Evolutionary conservation across 176 grass and related monocot genomes (phyloP).

Genomic region (Musa troglodytarum): DNA sequence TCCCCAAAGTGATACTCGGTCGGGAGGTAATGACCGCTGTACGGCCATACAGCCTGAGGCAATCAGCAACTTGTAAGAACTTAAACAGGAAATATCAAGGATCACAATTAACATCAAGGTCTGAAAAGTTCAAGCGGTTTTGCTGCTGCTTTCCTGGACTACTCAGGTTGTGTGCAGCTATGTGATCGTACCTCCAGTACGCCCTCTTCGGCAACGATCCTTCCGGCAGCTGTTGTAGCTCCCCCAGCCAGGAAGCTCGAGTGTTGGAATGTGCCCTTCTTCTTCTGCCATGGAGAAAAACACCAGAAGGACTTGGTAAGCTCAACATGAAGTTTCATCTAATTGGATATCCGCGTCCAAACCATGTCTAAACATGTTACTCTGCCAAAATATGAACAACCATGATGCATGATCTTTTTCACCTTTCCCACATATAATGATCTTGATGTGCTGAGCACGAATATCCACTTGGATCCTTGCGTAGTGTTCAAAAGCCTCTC

Average conservation of each 20-base stretch:
- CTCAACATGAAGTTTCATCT: no score
- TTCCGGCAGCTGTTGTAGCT: slow-evolving; percentile 71
- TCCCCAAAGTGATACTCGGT: slow-evolving; percentile 4
- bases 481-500: slow-evolving; percentile 36
- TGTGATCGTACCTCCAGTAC: slow-evolving; percentile 40
- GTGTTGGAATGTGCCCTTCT: slow-evolving; percentile 88
- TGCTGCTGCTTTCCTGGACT: no score
- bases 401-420: background rate
- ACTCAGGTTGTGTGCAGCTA: no score
- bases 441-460: slow-evolving; percentile 78
- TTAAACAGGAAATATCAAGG: background rate
- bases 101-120: no score
- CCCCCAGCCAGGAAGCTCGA: slow-evolving; percentile 83
- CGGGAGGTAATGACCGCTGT: slow-evolving; percentile 16
- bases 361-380: no score
- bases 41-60: slow-evolving; percentile 10
- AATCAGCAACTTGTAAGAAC: background rate
- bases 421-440: slow-evolving; percentile 69
- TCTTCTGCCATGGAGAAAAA: slow-evolving; percentile 44
- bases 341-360: no score
- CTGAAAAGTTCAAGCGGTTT: no score
- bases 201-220: slow-evolving; percentile 65
- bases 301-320: no score
- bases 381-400: no score
- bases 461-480: slow-evolving; percentile 92